A percentile compares a stretch with the other conserved stretches of the same genome.
phyloP scores from a whole-genome alignment of 2,329 filamentous ascomycete species.

The Huntiella savannae region DNA sequence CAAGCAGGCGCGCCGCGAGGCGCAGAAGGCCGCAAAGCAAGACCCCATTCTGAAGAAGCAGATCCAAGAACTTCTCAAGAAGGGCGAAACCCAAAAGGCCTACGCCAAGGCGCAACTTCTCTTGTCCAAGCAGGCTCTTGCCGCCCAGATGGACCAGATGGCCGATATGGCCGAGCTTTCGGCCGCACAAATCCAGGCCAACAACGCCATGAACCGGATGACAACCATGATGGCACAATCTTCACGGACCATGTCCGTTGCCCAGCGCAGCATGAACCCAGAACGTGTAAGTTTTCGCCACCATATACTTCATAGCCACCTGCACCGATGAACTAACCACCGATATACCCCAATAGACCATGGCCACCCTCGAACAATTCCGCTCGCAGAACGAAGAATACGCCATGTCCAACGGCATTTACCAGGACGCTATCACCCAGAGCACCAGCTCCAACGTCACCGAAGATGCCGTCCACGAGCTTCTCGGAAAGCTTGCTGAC shows the following conservation, averaged over 20 bases:
- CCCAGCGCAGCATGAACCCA: conserved; percentile 39
- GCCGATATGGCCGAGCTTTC: conserved; percentile 44
- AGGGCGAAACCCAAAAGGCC: conserved; percentile 43
- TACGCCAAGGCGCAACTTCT: conserved; percentile 45
- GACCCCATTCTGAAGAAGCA: conserved; percentile 42
- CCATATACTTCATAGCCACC: background rate
- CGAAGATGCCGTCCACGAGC: conserved; percentile 69
- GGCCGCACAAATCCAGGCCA: conserved; percentile 42
- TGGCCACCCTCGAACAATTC: conserved; percentile 41
- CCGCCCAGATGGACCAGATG: conserved; percentile 44
- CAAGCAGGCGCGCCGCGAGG: conserved; percentile 41
- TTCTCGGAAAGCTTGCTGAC: conserved; percentile 72
- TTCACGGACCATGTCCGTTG: conserved; percentile 36
- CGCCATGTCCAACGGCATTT: conserved; percentile 50
- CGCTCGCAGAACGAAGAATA: conserved; percentile 44
- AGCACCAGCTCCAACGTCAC: conserved; percentile 55
- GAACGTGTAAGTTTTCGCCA: conserved; percentile 25
- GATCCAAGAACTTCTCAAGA: conserved; percentile 43
- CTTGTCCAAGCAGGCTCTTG: conserved; percentile 40
- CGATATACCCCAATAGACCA: conserved; percentile 23
- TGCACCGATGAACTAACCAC: background rate
- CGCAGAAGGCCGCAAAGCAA: conserved; percentile 40
- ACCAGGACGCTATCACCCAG: conserved; percentile 67
- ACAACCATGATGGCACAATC: conserved; percentile 44
- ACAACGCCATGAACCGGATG: conserved; percentile 47